These are phyloP conservation scores for Aspergillaceae sp. DNA, from an alignment of 2,329 filamentous ascomycete species.

Conservation along the genomic window DNA sequence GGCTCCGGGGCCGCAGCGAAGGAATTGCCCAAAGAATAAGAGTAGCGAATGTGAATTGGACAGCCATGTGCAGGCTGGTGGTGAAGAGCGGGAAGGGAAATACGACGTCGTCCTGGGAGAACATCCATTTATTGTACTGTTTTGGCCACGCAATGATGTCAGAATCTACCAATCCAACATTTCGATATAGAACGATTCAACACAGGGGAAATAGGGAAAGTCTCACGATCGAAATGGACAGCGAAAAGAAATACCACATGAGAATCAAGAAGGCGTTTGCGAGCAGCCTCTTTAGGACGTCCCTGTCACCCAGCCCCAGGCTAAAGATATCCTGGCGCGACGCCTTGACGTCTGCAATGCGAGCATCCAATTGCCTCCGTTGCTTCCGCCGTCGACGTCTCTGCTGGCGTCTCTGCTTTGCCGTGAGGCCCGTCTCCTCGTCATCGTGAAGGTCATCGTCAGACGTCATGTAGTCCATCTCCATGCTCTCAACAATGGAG, in stretches of 20 bases:
- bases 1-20: conserved; percentile 60
- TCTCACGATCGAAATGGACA: conserved; percentile 82
- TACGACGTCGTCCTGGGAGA: conserved; percentile 71
- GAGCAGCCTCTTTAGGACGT: conserved; percentile 58
- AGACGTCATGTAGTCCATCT: conserved; percentile 51
- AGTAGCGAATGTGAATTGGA: conserved; percentile 76
- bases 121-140: conserved; percentile 99
- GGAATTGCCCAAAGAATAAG: conserved; percentile 76
- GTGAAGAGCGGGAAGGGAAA: conserved; percentile 95
- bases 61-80: conserved; percentile 88
- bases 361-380: conserved; percentile 61
- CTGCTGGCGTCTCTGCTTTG: conserved; percentile 54
- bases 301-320: conserved; percentile 59
- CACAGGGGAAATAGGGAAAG: background rate
- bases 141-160: too few relatives aligned
- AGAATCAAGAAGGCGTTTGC: conserved; percentile 75
- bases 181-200: too few relatives aligned
- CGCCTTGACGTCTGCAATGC: conserved; percentile 53
- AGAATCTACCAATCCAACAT: too few relatives aligned
- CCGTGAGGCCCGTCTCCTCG: conserved; percentile 80
- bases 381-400: conserved; percentile 59
- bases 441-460: conserved; percentile 73
- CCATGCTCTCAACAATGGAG: conserved; percentile 41
- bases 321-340: conserved; percentile 59
- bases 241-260: conserved; percentile 85